Evolutionary conservation across 129 eudicot species (phyloP), one percentile per base, ranked within the genome.

Genomic region (Ambrosia trifida): DNA sequence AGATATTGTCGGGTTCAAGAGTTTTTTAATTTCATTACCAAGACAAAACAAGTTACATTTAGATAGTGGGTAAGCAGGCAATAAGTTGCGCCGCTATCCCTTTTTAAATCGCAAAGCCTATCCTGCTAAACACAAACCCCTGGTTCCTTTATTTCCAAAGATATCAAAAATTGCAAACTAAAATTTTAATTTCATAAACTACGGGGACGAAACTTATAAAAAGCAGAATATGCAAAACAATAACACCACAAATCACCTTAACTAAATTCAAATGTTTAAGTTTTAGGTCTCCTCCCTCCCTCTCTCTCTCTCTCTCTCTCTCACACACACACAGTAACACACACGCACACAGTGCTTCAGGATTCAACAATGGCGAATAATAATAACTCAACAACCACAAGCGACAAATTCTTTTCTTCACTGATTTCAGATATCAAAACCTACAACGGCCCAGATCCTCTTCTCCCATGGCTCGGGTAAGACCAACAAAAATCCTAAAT

Each of bases 381-480:
- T 63, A 70, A 60, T 30, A 70, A 60, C 40, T 68, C 69, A 68
- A 70, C 66, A 4, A 57, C 75, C 24, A 74, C 64, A 58, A 72
- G 72, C 78, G 83, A 82, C 63, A 82, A 69, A 44, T 78, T 89
- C 28, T 89, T 92, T 79, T 66, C 95, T 11, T 85, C 85, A 7
- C 49, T 92, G 35, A 80, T 89, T 17, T 82, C 95, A 16, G 98
- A 93, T 59, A 83, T 93, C 75, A 93, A 87, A 78, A 69, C 82
- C 30, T 93, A 93, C 79, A 72, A 66, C 17, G 98, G 96, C 45
- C 38, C 66, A 69, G 98, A 93, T 40, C 98, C 98, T 59, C 92
- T 93, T 66, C 83, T 93, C 50, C 98, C 98, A 38, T 93, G 98
- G 98, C 88, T 93, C 76, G 73, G 96, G 98, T 93, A 83, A 57